Percentiles rank a stretch among this genome's conserved stretches.
Conservation (phyloP, 2,329 filamentous ascomycete genomes). For the Dactylellina drechsleri region DNA sequence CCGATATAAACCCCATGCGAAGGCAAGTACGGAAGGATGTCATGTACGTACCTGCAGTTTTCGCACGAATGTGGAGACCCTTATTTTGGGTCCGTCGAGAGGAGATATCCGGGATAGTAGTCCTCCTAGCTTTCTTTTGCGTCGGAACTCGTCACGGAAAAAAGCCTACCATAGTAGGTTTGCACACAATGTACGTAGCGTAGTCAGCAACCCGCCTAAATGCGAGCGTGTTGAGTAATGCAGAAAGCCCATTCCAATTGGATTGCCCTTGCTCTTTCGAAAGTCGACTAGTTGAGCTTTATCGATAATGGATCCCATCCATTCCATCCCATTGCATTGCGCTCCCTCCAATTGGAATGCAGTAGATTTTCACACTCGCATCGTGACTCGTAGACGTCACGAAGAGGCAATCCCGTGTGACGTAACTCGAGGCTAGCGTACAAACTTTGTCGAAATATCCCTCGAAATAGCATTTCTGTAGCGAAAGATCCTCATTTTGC, state of each 20-base stretch:
- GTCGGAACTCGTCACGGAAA: constrained; percentile 4
- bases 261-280: background rate
- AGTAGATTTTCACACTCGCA: background rate
- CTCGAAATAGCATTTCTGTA: constrained; percentile 22
- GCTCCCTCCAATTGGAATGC: background rate
- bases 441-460: background rate
- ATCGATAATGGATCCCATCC: constrained; percentile 5
- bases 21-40: constrained; percentile 2
- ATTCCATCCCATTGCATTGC: background rate
- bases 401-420: background rate
- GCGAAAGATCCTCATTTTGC: background rate
- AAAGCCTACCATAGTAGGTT: no score
- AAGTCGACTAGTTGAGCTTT: background rate
- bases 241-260: background rate
- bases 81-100: background rate
- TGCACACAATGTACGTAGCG: no score
- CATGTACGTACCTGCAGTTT: constrained; percentile 41
- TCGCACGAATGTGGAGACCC: constrained; percentile 22
- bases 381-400: constrained; percentile 4
- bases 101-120: background rate
- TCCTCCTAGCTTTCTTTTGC: background rate
- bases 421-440: constrained; percentile 1
- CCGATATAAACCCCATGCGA: constrained; percentile 13
- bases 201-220: constrained; percentile 7
- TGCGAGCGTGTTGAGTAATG: constrained; percentile 33